Evolutionary conservation across 2,329 filamentous ascomycete genomes (phyloP), one percentile per base, ranked within the genome.

Genomic region (Alternaria triticimaculans): DNA sequence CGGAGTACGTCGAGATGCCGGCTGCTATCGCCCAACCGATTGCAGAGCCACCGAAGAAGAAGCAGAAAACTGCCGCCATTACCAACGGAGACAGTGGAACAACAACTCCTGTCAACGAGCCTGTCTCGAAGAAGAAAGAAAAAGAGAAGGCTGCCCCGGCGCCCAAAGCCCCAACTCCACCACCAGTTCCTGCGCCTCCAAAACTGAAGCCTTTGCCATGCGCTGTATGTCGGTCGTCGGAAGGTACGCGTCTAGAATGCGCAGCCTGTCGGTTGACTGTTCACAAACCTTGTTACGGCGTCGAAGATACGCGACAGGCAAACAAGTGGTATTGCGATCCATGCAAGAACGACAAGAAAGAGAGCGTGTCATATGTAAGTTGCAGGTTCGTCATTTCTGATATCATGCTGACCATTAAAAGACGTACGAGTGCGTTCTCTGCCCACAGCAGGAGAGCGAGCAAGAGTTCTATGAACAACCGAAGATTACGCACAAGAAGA

Each of bases 311-410:
- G 60, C 88, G 92, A 45, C 86, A 88, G 30, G 87, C 86, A 48
- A 72, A 72, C 60, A 97, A 97, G 80, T 99, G 96, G 96, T 88
- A 91, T 44, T 99, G 96, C 80, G 96, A 98, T 80, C 97, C 94
- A 87, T 99, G 96, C 80, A 86, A 89, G 41, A 99, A 99, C 76
- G 96, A 99, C 77, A 93, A 94, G 78, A 95, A 91, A 73, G 94
- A 95, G 6, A 90, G 93, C 69, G 90, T 97, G 48, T 97, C 96
- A n/a, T 95, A 96, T 62, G 91, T 92, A 85, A 78, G 89, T 84
- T 28, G 23, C 28, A 37, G 25, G 2, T n/a, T 45, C 26, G 15
- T 12, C 23, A 46, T 26, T 18, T 2, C 9, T 5, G 23, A 33
- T 20, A 23, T 11, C 58, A 21, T 48, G 54, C 66, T 79, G 67